Conservation (phyloP, 2,329 filamentous ascomycete genomes). For the Aspergillus floridensis region DNA sequence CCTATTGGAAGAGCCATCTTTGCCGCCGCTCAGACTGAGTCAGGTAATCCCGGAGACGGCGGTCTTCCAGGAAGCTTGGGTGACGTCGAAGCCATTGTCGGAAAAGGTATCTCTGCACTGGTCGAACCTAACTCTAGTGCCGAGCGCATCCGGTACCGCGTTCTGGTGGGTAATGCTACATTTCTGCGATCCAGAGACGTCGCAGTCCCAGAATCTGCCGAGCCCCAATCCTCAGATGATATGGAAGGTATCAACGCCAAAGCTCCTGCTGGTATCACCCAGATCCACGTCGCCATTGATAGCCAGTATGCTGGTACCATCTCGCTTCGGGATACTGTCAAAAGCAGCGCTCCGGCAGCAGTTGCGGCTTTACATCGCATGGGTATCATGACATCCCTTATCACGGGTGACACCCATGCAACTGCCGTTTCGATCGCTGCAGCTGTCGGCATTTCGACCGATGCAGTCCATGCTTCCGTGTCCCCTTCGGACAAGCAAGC, state of each 20-base stretch:
- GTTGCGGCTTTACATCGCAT: slow-evolving; percentile 80
- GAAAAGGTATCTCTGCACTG: slow-evolving; percentile 76
- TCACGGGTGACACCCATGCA: slow-evolving; percentile 85
- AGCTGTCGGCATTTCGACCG: slow-evolving; percentile 72
- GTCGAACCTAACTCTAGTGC: slow-evolving; percentile 71
- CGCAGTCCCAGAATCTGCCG: slow-evolving; percentile 40
- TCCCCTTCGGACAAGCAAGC: slow-evolving; percentile 87
- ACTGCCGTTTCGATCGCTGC: slow-evolving; percentile 81
- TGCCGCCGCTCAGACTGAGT: slow-evolving; percentile 68
- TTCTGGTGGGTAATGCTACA: slow-evolving; percentile 78
- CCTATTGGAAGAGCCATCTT: slow-evolving; percentile 90
- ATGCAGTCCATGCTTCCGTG: slow-evolving; percentile 80
- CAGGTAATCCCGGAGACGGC: slow-evolving; percentile 69
- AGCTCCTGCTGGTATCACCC: slow-evolving; percentile 69
- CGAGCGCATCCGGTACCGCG: slow-evolving; percentile 69
- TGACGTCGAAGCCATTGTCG: slow-evolving; percentile 79
- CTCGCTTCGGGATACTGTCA: slow-evolving; percentile 85
- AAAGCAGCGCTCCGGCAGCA: slow-evolving; percentile 76
- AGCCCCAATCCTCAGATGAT: slow-evolving; percentile 32
- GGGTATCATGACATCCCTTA: slow-evolving; percentile 82
- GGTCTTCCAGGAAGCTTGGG: slow-evolving; percentile 79
- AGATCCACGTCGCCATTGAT: slow-evolving; percentile 88
- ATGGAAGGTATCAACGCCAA: slow-evolving; percentile 32
- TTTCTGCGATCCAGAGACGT: slow-evolving; percentile 73
- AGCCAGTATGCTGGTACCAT: slow-evolving; percentile 76